Evolutionary conservation across 1,284 basidiomycete species (phyloP).

Genomic region (Apiotrichum veenhuisii): DNA sequence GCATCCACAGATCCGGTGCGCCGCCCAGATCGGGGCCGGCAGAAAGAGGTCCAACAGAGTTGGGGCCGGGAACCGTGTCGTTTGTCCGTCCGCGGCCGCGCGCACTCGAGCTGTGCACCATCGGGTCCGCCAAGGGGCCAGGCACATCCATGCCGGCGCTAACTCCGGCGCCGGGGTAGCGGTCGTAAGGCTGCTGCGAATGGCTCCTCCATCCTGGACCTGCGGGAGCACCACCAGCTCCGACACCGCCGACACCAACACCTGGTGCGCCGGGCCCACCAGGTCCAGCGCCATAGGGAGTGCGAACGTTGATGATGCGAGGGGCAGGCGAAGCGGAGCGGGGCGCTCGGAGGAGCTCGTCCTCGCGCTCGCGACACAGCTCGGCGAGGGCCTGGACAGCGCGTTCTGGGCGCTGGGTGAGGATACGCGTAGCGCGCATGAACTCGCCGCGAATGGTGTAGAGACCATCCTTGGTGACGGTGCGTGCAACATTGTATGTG

Average conservation of each 20-base stretch:
- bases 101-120: conserved; percentile 5
- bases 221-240: conserved; percentile 12
- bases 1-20: conserved; percentile 2
- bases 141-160: conserved; percentile 6
- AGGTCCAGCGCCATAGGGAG: conserved; percentile 10
- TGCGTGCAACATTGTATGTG: conserved; percentile 92
- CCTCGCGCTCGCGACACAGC: conserved; percentile 61
- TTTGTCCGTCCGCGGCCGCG: conserved; percentile 30
- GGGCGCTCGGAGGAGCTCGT: conserved; percentile 49
- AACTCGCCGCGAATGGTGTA: conserved; percentile 98
- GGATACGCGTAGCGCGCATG: conserved; percentile 87
- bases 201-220: conserved; percentile 36
- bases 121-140: conserved; percentile 18
- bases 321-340: conserved; percentile 49
- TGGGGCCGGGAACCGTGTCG: conserved; percentile 8
- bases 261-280: conserved; percentile 10
- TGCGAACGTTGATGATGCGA: conserved; percentile 35
- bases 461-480: conserved; percentile 92
- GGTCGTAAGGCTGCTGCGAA: conserved; percentile 42
- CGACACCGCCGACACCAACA: conserved; percentile 1
- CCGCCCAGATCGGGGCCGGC: not conserved
- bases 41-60: not conserved
- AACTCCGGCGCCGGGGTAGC: conserved; percentile 14
- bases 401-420: conserved; percentile 71
- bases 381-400: conserved; percentile 75